Base-by-base conservation (phyloP, 1,284 basidiomycete species). In the Rhodotorula sp. region DNA sequence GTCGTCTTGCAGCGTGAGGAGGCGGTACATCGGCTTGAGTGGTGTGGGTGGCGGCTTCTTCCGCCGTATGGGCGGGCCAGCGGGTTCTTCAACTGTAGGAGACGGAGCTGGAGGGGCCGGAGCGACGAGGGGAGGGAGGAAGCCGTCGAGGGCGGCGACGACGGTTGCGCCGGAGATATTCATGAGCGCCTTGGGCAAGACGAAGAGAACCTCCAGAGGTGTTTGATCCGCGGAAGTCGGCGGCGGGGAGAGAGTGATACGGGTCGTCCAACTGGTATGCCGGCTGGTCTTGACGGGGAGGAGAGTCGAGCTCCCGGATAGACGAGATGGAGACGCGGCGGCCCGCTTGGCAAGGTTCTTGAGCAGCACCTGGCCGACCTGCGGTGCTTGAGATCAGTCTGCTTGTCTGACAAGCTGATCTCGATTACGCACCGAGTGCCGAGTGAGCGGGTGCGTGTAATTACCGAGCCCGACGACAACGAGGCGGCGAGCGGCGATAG, bases 391-490 rank as follows among this genome's bases (percentile, higher is more conserved):
- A n/a, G n/a, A n/a, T n/a, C n/a, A n/a, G n/a, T n/a, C n/a, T n/a
- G n/a, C n/a, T n/a, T n/a, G n/a, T n/a, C n/a, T n/a, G n/a, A n/a
- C n/a, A n/a, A n/a, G n/a, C n/a, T n/a, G n/a, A n/a, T n/a, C n/a
- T n/a, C n/a, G n/a, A n/a, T 46, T 5, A 58, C 73, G 3, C 2
- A 75, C 70, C 2, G 71, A 73, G 25, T 76, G 74, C 13, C 63
- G 44, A 0, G 71, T 67, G 27, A 66, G 46, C 0, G 69, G 71
- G 36, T 73, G 69, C 1, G 71, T 66, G 39, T 69, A 73, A 65
- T 76, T 76, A 10, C 74, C 71, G 27, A 76, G 62, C 6, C 74
- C 74, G 25, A 66, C 69, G 36, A 74, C 37, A 22, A 69, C 69
- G 32, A 74, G 62, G 13, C 66, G 32, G 10, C 66, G 63, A 4